Conservation (phyloP, 495 filamentous ascomycete genomes). For the Delitschia confertaspora region DNA sequence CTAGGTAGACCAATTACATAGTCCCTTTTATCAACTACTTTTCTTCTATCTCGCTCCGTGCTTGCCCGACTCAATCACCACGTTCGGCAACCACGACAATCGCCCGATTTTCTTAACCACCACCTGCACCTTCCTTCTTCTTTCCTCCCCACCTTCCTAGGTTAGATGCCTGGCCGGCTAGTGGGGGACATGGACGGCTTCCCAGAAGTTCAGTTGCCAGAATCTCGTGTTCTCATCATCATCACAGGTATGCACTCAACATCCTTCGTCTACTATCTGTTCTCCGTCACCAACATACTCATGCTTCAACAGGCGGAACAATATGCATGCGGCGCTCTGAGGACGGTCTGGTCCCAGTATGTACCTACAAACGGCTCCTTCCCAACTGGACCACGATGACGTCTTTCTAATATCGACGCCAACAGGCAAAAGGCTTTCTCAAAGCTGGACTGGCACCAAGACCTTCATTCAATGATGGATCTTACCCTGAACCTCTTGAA, state of each 20-base stretch:
- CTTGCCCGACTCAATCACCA: not conserved
- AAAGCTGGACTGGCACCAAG: constrained; percentile 72
- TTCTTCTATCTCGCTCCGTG: not conserved
- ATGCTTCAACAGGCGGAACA: constrained; percentile 55
- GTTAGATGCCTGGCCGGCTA: constrained; percentile 1
- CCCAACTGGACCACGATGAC: too few relatives aligned
- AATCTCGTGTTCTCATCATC: constrained; percentile 78
- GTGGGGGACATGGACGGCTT: constrained; percentile 21
- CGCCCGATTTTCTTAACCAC: too few relatives aligned
- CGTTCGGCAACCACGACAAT: not conserved
- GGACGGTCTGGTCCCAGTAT: constrained; percentile 41
- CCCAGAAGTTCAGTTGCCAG: constrained; percentile 39
- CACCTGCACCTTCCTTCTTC: not conserved
- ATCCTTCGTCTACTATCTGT: not conserved
- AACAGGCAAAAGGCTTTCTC: constrained; percentile 60
- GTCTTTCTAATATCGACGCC: not conserved
- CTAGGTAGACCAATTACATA: too few relatives aligned
- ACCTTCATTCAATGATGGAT: constrained; percentile 84
- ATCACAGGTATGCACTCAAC: constrained; percentile 52
- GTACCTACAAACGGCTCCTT: constrained; percentile 9
- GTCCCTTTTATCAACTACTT: too few relatives aligned
- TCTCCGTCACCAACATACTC: not conserved
- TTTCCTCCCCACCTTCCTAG: not conserved
- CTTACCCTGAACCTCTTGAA: constrained; percentile 46
- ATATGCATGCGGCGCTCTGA: constrained; percentile 76